Evolutionary conservation across 148 eudicot genomes (phyloP).

Genomic region (Rhododendron molle): DNA sequence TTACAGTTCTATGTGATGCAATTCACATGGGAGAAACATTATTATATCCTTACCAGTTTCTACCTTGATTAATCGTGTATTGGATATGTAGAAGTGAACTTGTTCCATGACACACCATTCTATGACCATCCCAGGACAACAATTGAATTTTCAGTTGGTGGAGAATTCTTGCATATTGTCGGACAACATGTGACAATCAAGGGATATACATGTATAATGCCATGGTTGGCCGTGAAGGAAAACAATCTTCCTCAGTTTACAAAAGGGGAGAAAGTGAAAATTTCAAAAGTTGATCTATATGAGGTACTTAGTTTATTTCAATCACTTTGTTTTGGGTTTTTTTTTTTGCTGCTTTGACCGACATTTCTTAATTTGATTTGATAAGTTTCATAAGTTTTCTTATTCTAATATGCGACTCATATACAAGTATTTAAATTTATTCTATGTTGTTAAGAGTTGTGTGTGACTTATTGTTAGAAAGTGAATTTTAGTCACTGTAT

Average conservation of each 20-base stretch:
- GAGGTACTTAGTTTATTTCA: constrained; percentile 46
- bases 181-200: constrained; percentile 63
- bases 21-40: background rate
- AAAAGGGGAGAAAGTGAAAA: constrained; percentile 67
- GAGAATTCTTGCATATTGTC: constrained; percentile 71
- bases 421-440: background rate
- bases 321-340: background rate
- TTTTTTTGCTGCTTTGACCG: background rate
- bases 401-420: background rate
- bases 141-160: constrained; percentile 70
- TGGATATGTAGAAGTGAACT: background rate
- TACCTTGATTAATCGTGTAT: background rate
- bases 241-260: constrained; percentile 75
- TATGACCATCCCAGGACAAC: constrained; percentile 48
- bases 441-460: background rate
- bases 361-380: background rate
- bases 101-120: background rate
- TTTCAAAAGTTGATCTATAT: constrained; percentile 66
- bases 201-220: constrained; percentile 85
- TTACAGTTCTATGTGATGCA: background rate
- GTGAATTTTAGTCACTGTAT: background rate
- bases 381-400: background rate
- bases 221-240: constrained; percentile 85
- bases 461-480: background rate
- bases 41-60: background rate